Evolutionary conservation across 306 rosid genomes (phyloP).

Genomic region (Glycyrrhiza uralensis): DNA sequence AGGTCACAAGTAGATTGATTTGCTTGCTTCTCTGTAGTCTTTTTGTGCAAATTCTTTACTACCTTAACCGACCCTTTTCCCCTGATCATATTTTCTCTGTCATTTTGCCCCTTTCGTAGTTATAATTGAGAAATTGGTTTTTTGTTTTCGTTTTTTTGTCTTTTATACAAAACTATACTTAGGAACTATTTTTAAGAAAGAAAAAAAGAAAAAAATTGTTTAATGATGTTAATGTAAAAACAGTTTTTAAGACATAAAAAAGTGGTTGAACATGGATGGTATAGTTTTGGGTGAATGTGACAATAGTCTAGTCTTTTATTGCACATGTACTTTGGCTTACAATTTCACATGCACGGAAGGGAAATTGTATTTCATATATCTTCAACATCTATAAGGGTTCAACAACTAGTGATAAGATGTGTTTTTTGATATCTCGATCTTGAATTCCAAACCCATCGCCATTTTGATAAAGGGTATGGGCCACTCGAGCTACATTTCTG

Average conservation of each 20-base stretch:
- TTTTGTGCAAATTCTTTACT: constrained; percentile 36
- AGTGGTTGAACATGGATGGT: no score
- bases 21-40: constrained; percentile 28
- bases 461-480: constrained; percentile 40
- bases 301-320: no score
- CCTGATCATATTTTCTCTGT: background rate
- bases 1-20: constrained; percentile 37
- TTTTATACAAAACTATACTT: no score
- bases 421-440: constrained; percentile 30
- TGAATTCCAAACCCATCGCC: constrained; percentile 58
- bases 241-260: no score
- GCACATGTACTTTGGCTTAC: no score
- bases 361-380: no score
- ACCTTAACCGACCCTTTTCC: background rate
- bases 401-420: constrained; percentile 38
- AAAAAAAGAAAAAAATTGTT: no score
- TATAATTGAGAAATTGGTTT: constrained; percentile 20
- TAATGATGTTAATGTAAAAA: no score
- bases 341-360: no score
- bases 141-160: no score
- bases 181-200: no score
- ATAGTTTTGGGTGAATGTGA: no score
- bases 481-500: constrained; percentile 47
- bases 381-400: constrained; percentile 29
- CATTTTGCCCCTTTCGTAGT: constrained; percentile 18